Percentiles rank a stretch among this genome's conserved stretches.
Evolutionary conservation across 1,139 yeast species (phyloP).

Genomic region (Sugiyamaella novakii): DNA sequence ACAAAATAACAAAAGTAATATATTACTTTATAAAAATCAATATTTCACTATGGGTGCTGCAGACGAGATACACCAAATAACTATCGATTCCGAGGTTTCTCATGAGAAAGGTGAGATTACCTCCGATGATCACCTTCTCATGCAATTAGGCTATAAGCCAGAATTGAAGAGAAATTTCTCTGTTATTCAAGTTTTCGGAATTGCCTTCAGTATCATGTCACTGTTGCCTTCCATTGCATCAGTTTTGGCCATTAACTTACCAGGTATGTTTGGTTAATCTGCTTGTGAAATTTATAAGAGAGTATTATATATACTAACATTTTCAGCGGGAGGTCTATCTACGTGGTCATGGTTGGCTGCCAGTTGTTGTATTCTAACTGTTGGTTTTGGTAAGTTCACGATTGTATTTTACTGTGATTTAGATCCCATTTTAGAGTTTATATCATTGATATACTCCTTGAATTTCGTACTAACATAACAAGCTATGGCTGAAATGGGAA

Average conservation of each 20-base stretch:
- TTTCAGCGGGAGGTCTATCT: slow-evolving; percentile 8
- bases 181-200: slow-evolving; percentile 57
- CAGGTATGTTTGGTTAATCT: neutral
- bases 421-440: neutral
- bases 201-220: slow-evolving; percentile 70
- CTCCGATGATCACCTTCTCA: slow-evolving; percentile 41
- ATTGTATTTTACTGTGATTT: slow-evolving; percentile 36
- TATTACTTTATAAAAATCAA: slow-evolving; percentile 34
- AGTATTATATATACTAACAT: too few relatives aligned
- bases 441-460: neutral
- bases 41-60: slow-evolving; percentile 13
- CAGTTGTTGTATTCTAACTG: slow-evolving; percentile 38
- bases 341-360: slow-evolving; percentile 62
- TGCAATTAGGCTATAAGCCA: slow-evolving; percentile 65
- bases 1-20: too few relatives aligned
- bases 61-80: slow-evolving; percentile 10
- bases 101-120: slow-evolving; percentile 8
- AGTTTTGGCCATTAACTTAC: slow-evolving; percentile 43
- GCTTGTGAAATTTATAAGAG: too few relatives aligned
- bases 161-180: slow-evolving; percentile 69
- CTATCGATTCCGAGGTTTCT: slow-evolving; percentile 4
- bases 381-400: slow-evolving; percentile 32
- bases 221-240: slow-evolving; percentile 64
- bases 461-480: neutral
- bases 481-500: slow-evolving; percentile 60